Percentiles rank a stretch among this genome's conserved stretches.
phyloP scores from a whole-genome alignment of 116 monocot species.

The Trichopus zeylanicus region DNA sequence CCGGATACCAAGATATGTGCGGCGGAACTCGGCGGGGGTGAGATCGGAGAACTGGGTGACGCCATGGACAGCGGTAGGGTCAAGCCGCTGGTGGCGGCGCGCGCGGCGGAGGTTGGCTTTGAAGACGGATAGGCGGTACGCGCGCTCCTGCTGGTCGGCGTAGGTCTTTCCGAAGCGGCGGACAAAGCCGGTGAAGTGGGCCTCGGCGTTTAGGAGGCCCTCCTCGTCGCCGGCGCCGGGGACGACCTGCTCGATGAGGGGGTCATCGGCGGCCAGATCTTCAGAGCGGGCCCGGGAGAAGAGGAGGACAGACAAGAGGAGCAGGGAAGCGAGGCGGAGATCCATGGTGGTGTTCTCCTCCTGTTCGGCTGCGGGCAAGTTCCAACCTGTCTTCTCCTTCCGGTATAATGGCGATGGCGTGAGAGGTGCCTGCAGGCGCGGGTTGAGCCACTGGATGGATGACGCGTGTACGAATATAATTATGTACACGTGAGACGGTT shows the following conservation, averaged over 20 bases:
- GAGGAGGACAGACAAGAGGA: background rate
- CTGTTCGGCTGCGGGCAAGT: no score
- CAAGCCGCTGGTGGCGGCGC: constrained; percentile 62
- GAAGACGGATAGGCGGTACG: constrained; percentile 53
- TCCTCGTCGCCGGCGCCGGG: background rate
- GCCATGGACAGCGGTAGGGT: constrained; percentile 68
- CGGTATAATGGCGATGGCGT: no score
- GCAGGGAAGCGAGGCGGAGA: background rate
- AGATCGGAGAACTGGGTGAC: constrained; percentile 89
- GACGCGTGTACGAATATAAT: no score
- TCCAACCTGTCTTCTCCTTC: no score
- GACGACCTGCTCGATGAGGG: constrained; percentile 7
- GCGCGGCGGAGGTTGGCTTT: constrained; percentile 60
- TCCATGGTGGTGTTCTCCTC: no score
- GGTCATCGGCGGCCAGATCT: background rate
- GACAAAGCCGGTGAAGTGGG: constrained; percentile 57
- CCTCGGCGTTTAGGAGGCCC: constrained; percentile 37
- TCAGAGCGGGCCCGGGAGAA: background rate
- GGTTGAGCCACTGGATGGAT: no score
- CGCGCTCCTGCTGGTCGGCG: constrained; percentile 41
- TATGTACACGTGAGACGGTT: no score
- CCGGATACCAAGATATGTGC: constrained; percentile 39
- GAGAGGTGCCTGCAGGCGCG: no score
- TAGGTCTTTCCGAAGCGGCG: constrained; percentile 45
- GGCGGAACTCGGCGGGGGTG: constrained; percentile 62